phyloP scores from a whole-genome alignment of 768 basidiomycete species.

The Boletellus ananas region DNA sequence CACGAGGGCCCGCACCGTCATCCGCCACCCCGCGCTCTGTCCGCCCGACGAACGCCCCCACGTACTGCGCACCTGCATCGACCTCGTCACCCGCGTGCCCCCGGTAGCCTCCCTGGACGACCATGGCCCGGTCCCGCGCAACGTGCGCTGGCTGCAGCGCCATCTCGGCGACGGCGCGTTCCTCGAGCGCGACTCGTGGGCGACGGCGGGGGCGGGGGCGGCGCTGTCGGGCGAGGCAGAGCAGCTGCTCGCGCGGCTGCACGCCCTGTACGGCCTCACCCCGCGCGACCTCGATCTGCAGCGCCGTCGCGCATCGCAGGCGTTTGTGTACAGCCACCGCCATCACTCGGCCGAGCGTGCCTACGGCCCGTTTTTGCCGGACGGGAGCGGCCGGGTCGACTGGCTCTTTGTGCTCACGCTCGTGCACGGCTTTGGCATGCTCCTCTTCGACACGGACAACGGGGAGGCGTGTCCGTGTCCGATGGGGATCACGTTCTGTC shows the following conservation, averaged over 20 bases:
- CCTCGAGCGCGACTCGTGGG: conserved; percentile 36
- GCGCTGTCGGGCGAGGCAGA: conserved; percentile 33
- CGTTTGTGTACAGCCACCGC: conserved; percentile 59
- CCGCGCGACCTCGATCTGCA: conserved; percentile 34
- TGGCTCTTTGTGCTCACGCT: conserved; percentile 59
- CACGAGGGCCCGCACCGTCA: conserved; percentile 50
- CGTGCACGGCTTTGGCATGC: conserved; percentile 54
- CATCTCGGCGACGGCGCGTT: conserved; percentile 42
- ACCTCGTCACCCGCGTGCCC: conserved; percentile 42
- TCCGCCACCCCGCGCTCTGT: conserved; percentile 33
- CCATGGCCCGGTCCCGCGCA: conserved; percentile 39
- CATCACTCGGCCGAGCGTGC: conserved; percentile 48
- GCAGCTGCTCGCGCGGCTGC: conserved; percentile 49
- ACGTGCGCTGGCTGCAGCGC: conserved; percentile 49
- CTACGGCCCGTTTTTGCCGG: conserved; percentile 55
- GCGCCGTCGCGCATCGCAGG: conserved; percentile 41
- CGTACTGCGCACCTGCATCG: conserved; percentile 48
- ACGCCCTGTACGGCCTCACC: conserved; percentile 56
- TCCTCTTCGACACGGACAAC: conserved; percentile 41
- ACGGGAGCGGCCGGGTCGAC: conserved; percentile 45
- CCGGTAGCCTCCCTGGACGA: conserved; percentile 30
- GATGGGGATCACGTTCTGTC: conserved; percentile 52
- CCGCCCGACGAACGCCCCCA: conserved; percentile 41
- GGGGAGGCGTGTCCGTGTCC: conserved; percentile 35
- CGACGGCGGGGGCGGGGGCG: neutral